A percentile compares a stretch with the other conserved stretches of the same genome.
Conservation (phyloP, 257 asterid genomes). For the Capsicum pubescens region DNA sequence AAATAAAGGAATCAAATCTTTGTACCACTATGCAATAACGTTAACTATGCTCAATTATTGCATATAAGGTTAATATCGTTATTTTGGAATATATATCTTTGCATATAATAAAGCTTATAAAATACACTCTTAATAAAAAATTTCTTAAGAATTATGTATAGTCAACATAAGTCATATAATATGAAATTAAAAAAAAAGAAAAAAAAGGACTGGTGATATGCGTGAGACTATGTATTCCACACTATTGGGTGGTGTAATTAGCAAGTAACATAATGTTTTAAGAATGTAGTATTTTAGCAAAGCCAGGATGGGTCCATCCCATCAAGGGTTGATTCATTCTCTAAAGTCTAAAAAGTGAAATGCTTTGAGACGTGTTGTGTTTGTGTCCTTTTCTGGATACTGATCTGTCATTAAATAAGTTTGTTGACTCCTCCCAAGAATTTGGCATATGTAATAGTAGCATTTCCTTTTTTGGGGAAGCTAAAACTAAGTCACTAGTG, state of each 20-base stretch:
- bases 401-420: slow-evolving; percentile 11
- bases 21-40: too few species aligned
- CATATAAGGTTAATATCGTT: not conserved
- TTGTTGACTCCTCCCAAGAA: not conserved
- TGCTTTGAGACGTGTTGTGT: slow-evolving; percentile 19
- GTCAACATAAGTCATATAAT: too few species aligned
- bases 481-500: not conserved
- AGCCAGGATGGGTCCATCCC: not conserved
- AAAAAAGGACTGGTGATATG: too few species aligned
- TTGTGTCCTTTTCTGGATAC: not conserved
- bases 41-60: not conserved
- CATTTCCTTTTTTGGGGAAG: not conserved
- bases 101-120: too few species aligned
- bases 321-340: not conserved
- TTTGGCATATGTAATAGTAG: not conserved
- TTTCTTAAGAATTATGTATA: too few species aligned
- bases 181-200: too few species aligned
- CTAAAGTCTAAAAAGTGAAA: slow-evolving; percentile 19
- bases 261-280: not conserved
- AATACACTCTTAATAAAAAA: too few species aligned
- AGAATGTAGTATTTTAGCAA: not conserved
- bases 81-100: not conserved
- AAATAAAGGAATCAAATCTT: not conserved
- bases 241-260: not conserved
- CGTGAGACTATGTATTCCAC: not conserved